Evolutionary conservation across 108 stramenopile genomes (phyloP).

Genomic region (Epithemia pelagica): DNA sequence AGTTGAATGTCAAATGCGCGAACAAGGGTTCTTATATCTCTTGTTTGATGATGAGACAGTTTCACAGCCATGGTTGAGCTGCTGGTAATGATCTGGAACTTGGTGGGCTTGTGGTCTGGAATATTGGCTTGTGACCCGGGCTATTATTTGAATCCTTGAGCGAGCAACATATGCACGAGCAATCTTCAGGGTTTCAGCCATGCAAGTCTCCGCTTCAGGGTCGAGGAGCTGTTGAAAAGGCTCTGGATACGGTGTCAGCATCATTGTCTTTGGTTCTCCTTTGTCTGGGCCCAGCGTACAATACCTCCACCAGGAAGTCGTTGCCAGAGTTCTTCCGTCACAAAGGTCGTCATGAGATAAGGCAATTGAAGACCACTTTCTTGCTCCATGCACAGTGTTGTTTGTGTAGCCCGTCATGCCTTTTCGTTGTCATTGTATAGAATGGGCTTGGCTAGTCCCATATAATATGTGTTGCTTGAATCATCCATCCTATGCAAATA

Average conservation of each 20-base stretch:
- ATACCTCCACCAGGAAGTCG: constrained; percentile 94
- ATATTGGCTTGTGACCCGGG: too few species aligned
- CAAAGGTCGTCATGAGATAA: constrained; percentile 99
- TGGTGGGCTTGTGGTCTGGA: constrained; percentile 68
- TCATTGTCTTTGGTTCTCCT: constrained; percentile 83
- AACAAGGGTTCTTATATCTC: constrained; percentile 84
- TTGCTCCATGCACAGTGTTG: constrained; percentile 86
- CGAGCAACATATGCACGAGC: constrained; percentile 77
- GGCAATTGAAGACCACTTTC: constrained; percentile 90
- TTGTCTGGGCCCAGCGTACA: too few species aligned
- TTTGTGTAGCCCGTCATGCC: constrained; percentile 83
- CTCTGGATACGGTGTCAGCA: constrained; percentile 91
- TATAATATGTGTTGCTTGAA: constrained; percentile 91
- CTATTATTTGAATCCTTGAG: constrained; percentile 76
- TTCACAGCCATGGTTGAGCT: constrained; percentile 33
- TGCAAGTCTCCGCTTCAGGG: constrained; percentile 39
- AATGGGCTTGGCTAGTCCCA: constrained; percentile 98
- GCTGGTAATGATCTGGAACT: constrained; percentile 70
- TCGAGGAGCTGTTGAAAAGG: constrained; percentile 19
- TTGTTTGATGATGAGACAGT: constrained; percentile 32
- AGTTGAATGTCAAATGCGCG: constrained; percentile 57
- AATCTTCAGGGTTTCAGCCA: constrained; percentile 73
- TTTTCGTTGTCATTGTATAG: constrained; percentile 72
- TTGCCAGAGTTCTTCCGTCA: constrained; percentile 99
- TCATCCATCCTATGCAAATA: constrained; percentile 94